Percentiles rank a stretch among this genome's conserved stretches.
These are phyloP conservation scores for Handroanthus guayacan DNA, from an alignment of 257 asterid species.

Conservation along the genomic window DNA sequence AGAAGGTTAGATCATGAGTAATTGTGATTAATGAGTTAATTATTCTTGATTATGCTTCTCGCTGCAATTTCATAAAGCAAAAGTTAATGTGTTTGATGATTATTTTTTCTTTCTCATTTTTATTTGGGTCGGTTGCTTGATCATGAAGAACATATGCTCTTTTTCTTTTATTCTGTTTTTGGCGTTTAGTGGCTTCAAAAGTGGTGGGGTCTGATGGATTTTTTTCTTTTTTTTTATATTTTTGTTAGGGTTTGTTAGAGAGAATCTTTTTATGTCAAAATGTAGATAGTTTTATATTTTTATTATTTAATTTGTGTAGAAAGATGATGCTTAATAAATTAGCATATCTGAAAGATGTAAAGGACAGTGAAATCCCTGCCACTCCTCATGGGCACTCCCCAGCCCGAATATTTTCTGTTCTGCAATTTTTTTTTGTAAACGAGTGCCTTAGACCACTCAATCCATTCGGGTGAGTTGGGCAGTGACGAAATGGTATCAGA, in stretches of 20 bases:
- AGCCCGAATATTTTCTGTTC: background rate
- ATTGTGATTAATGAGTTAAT: conserved; percentile 29
- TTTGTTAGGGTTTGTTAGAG: conserved; percentile 23
- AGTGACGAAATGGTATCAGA: too few species aligned
- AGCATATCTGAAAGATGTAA: conserved; percentile 13
- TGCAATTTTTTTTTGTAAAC: background rate
- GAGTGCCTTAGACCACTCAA: too few species aligned
- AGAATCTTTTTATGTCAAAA: conserved; percentile 29
- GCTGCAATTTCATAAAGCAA: conserved; percentile 13
- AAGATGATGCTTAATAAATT: conserved; percentile 16
- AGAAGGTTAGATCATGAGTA: conserved; percentile 59
- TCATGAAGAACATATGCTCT: conserved; percentile 14
- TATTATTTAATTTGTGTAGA: background rate
- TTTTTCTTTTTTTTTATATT: background rate
- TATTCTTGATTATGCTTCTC: conserved; percentile 24
- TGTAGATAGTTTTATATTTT: background rate
- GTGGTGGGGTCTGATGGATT: background rate
- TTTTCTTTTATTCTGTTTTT: background rate
- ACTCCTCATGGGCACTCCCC: conserved; percentile 12
- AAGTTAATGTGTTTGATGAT: background rate
- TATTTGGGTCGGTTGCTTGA: conserved; percentile 17
- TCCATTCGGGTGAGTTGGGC: too few species aligned
- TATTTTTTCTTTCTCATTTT: background rate
- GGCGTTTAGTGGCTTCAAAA: conserved; percentile 7
- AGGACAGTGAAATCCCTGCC: conserved; percentile 18